Percentiles rank a stretch among this genome's conserved stretches.
Conservation (phyloP, 1,284 basidiomycete species). For the Hypsizygus ulmarius region DNA sequence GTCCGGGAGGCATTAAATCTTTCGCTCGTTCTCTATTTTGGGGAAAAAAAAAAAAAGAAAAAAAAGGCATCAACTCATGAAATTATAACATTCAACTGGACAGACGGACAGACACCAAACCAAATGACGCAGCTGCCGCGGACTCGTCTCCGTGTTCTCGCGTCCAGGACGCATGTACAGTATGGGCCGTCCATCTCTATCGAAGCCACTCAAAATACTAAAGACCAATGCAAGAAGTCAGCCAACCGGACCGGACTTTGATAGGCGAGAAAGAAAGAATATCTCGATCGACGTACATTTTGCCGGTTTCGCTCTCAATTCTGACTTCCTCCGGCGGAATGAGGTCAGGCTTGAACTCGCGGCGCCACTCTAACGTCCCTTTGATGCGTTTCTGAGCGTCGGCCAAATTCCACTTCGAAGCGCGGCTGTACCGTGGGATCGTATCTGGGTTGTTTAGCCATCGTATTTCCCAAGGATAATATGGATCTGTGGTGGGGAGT, state of each 20-base stretch:
- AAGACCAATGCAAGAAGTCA: background rate
- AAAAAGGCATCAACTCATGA: background rate
- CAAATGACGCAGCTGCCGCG: slow-evolving; percentile 77
- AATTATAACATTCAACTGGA: background rate
- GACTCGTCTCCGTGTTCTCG: slow-evolving; percentile 76
- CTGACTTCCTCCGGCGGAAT: slow-evolving; percentile 76
- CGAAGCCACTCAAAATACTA: slow-evolving; percentile 81
- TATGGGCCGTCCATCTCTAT: slow-evolving; percentile 77
- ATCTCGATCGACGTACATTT: slow-evolving; percentile 61
- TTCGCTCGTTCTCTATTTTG: slow-evolving; percentile 73
- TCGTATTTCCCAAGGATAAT: slow-evolving; percentile 71
- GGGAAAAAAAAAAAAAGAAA: background rate
- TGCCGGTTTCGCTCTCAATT: slow-evolving; percentile 79
- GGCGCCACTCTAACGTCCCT: slow-evolving; percentile 76
- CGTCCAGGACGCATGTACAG: slow-evolving; percentile 82
- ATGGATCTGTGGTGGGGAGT: slow-evolving; percentile 66
- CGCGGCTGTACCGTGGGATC: slow-evolving; percentile 78
- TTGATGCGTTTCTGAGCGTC: slow-evolving; percentile 78
- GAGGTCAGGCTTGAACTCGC: slow-evolving; percentile 79
- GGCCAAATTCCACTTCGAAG: slow-evolving; percentile 77
- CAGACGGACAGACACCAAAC: slow-evolving; percentile 76
- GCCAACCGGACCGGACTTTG: slow-evolving; percentile 1
- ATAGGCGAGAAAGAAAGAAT: slow-evolving; percentile 2
- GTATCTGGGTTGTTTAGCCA: slow-evolving; percentile 77
- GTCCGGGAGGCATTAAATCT: slow-evolving; percentile 80